A percentile compares a stretch with the other conserved stretches of the same genome.
Conservation (phyloP, 805 yeast genomes). For the Vanderwaltozyma polyspora region DNA sequence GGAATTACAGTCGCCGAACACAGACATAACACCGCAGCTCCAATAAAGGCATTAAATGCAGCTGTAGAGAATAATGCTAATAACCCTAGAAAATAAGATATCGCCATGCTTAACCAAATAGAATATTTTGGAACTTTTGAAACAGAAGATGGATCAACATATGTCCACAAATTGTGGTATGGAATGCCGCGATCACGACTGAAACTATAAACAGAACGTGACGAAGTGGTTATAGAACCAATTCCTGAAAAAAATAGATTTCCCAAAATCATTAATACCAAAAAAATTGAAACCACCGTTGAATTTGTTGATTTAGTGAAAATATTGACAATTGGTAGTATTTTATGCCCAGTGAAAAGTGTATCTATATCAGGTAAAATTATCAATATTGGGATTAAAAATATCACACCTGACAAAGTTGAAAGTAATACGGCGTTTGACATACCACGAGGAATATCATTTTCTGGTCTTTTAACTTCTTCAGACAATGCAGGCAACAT, state of each 20-base stretch:
- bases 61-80: slow-evolving; percentile 59
- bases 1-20: slow-evolving; percentile 73
- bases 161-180: slow-evolving; percentile 49
- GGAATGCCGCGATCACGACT: slow-evolving; percentile 80
- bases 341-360: slow-evolving; percentile 40
- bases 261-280: slow-evolving; percentile 55
- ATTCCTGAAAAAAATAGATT: slow-evolving; percentile 67
- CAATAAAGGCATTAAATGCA: slow-evolving; percentile 76
- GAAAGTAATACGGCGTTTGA: slow-evolving; percentile 53
- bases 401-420: slow-evolving; percentile 57
- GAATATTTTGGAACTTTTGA: slow-evolving; percentile 64
- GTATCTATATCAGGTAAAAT: slow-evolving; percentile 56
- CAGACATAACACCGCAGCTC: slow-evolving; percentile 66
- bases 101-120: slow-evolving; percentile 48
- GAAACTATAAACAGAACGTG: slow-evolving; percentile 71
- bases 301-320: slow-evolving; percentile 64
- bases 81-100: slow-evolving; percentile 48
- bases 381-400: slow-evolving; percentile 58
- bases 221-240: slow-evolving; percentile 70
- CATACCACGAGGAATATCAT: slow-evolving; percentile 64
- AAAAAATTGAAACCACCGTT: slow-evolving; percentile 52
- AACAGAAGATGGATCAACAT: slow-evolving; percentile 44
- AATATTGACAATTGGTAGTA: slow-evolving; percentile 69
- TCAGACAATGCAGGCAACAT: slow-evolving; percentile 74
- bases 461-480: slow-evolving; percentile 68